Percentiles rank a stretch among this genome's conserved stretches.
phyloP scores from a whole-genome alignment of 805 yeast species.

The Wickerhamiella allomyrinae region DNA sequence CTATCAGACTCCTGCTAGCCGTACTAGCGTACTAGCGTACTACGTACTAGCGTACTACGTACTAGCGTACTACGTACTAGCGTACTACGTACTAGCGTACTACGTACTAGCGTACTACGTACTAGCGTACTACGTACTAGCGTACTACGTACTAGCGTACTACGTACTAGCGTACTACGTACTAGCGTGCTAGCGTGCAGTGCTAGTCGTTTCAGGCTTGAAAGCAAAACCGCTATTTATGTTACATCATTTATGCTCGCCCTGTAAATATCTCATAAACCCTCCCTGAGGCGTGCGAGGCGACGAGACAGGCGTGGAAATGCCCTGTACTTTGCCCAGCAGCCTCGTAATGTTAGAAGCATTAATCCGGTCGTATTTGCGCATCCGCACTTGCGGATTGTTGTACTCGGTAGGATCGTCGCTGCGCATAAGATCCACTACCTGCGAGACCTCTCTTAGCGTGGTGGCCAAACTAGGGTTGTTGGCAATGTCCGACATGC shows the following conservation, averaged over 20 bases:
- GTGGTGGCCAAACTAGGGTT: constrained; percentile 43
- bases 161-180: no score
- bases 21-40: no score
- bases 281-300: constrained; percentile 12
- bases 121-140: no score
- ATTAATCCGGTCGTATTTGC: constrained; percentile 58
- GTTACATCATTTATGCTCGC: constrained; percentile 7
- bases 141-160: no score
- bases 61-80: no score
- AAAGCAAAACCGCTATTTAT: no score
- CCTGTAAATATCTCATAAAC: constrained; percentile 15
- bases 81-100: no score
- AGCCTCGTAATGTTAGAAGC: constrained; percentile 41
- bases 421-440: constrained; percentile 49
- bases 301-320: constrained; percentile 11
- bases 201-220: no score
- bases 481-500: constrained; percentile 14
- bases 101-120: no score
- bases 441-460: constrained; percentile 66
- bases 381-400: constrained; percentile 39
- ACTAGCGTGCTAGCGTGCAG: background rate
- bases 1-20: no score
- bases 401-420: constrained; percentile 50
- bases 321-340: constrained; percentile 8
- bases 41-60: no score